Base-by-base conservation (phyloP, 2,329 filamentous ascomycete genomes). In the Xylaria sp. region DNA sequence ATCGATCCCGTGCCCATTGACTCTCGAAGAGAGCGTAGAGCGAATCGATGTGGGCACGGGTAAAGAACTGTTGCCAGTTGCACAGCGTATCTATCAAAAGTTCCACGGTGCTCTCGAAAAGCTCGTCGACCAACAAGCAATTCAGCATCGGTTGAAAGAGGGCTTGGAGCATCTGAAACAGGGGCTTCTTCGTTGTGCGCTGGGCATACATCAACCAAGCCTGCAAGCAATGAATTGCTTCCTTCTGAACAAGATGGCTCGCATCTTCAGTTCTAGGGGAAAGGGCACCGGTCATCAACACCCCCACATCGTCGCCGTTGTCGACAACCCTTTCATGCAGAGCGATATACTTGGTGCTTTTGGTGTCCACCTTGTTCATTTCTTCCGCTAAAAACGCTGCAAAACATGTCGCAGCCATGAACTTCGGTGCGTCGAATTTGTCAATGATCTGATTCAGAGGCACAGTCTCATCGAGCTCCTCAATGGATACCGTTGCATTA, bases 181-280 rank as follows among this genome's bases (percentile, higher is more conserved):
- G 77, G 13, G 82, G 77, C 13, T 80, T 80, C 39, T 82, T 80
- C 51, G 81, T 79, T 2, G 81, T 79, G 39, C 83, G 81, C 67
- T 91, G 88, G 4, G 85, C 86, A 68, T 91, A 92, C 66, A 84
- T 80, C 37, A 91, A 81, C 89, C 89, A 93, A 3, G 87, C 85
- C 76, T 88, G 84, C 55, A 86, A 78, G 67, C 83, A 87, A 66
- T 75, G 79, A 63, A 89, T 80, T 9, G 82, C 76, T 64, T 87
- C 84, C 63, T 78, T 76, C 13, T 81, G 77, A 11, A 79, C 72
- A 9, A 72, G 73, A 16, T 71, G 59, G 3, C 52, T 60, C 49
- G 65, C 18, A 57, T 66, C 16, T 53, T 59, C 59, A 37, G 68
- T 66, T 30, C 66, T 63, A n/a, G 66, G 69, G 61, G 63, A 58